phyloP scores from a whole-genome alignment of 2,329 filamentous ascomycete genomes.

The Penicillium occitanis region DNA sequence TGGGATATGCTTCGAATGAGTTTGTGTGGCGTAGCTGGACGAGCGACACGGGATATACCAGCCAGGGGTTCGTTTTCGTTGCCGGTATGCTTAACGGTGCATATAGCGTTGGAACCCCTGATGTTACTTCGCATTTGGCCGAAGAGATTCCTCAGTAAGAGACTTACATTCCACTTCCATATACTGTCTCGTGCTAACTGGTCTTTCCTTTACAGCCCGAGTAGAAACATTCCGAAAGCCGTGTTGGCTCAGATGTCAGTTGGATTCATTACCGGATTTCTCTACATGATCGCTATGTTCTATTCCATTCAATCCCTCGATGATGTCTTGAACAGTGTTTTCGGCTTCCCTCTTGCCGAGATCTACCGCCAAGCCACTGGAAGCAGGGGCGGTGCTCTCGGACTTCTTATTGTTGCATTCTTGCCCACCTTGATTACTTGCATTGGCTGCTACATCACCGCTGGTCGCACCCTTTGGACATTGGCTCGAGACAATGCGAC shows the following conservation, averaged over 20 bases:
- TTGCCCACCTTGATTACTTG: conserved; percentile 55
- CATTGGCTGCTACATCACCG: conserved; percentile 58
- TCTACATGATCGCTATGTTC: conserved; percentile 53
- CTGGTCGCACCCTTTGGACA: conserved; percentile 62
- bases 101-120: conserved; percentile 65
- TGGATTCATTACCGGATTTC: conserved; percentile 50
- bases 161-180: background rate
- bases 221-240: conserved; percentile 51
- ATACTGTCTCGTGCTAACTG: background rate
- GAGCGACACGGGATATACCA: conserved; percentile 45
- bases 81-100: conserved; percentile 68
- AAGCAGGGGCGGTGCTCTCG: conserved; percentile 53
- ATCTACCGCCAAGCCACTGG: conserved; percentile 53
- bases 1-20: conserved; percentile 48
- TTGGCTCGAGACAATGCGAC: conserved; percentile 61
- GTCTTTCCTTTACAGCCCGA: conserved; percentile 29
- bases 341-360: conserved; percentile 49
- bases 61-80: conserved; percentile 63
- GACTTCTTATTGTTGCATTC: conserved; percentile 59
- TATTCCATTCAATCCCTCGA: conserved; percentile 52
- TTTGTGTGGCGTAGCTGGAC: conserved; percentile 60
- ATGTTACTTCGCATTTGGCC: conserved; percentile 63
- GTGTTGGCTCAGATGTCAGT: conserved; percentile 50
- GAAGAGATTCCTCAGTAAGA: conserved; percentile 59
- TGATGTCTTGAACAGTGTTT: conserved; percentile 39